Conservation (phyloP, 495 filamentous ascomycete genomes). For the Penicillium coffeae region DNA sequence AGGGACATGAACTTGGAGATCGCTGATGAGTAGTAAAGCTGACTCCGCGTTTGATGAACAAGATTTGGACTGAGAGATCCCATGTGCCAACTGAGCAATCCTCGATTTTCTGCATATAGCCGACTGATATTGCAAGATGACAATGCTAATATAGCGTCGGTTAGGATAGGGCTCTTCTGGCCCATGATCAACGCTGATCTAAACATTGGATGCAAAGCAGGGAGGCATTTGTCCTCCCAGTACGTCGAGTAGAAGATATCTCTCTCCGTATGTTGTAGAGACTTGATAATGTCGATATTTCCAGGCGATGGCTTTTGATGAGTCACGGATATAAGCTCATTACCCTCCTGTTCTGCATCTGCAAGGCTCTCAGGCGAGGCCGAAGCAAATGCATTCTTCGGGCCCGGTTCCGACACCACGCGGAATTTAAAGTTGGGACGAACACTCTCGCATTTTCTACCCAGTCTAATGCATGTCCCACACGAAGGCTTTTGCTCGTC, state of each 20-base stretch:
- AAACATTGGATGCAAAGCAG: conserved; percentile 23
- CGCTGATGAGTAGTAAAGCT: conserved; percentile 26
- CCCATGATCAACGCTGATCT: conserved; percentile 1
- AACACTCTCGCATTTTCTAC: conserved; percentile 30
- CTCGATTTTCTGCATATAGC: conserved; percentile 12
- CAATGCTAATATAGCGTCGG: conserved; percentile 22
- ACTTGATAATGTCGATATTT: conserved; percentile 13
- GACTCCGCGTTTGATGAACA: conserved; percentile 22
- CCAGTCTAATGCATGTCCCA: conserved; percentile 34
- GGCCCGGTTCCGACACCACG: conserved; percentile 3
- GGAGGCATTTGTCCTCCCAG: conserved; percentile 24
- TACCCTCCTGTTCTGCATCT: neutral
- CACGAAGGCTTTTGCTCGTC: conserved; percentile 42
- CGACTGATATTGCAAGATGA: conserved; percentile 28
- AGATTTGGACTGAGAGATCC: conserved; percentile 17
- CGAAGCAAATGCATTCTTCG: neutral
- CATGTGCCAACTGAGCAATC: neutral
- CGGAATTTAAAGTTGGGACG: conserved; percentile 27
- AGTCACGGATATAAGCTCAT: neutral
- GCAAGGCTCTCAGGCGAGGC: no score
- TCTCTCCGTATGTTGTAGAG: conserved; percentile 22
- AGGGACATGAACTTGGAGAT: conserved; percentile 14
- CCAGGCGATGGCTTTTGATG: neutral
- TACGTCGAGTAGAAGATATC: conserved; percentile 27
- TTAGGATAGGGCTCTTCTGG: conserved; percentile 6